Conservation (phyloP, 768 basidiomycete genomes). For the Suillus spraguei region DNA sequence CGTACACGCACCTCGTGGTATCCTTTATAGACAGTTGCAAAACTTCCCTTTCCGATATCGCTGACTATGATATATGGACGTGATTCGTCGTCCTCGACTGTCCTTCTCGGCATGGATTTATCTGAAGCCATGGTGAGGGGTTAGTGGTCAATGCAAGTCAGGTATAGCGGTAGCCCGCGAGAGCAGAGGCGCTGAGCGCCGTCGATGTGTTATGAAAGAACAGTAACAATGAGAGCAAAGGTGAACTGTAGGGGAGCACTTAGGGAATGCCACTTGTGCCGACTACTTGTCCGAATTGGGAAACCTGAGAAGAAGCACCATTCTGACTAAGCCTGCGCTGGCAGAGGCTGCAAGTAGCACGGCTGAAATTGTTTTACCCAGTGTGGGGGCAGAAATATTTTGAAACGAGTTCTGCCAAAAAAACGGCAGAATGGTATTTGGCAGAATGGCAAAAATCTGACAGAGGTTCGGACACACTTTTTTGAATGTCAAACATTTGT, state of each 20-base stretch:
- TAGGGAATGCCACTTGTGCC: not conserved
- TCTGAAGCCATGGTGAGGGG: constrained; percentile 28
- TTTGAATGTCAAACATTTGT: too few species aligned
- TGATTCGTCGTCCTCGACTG: constrained; percentile 66
- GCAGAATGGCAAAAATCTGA: too few species aligned
- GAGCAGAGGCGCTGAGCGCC: constrained; percentile 8
- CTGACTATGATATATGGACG: constrained; percentile 76
- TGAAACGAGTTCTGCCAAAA: too few species aligned
- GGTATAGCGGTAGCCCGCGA: constrained; percentile 9
- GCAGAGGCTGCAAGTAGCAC: not conserved
- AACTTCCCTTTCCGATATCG: constrained; percentile 89
- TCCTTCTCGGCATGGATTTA: constrained; percentile 27
- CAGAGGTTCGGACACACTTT: too few species aligned
- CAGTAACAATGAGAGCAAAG: not conserved
- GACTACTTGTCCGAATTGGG: constrained; percentile 4
- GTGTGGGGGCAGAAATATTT: too few species aligned
- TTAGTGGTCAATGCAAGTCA: not conserved
- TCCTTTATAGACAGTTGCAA: constrained; percentile 95
- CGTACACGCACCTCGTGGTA: constrained; percentile 76
- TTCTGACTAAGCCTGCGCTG: constrained; percentile 3
- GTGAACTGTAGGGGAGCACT: constrained; percentile 5
- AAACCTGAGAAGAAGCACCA: constrained; percentile 9
- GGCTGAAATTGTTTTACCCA: not conserved
- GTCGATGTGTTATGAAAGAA: not conserved
- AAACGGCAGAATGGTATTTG: too few species aligned